Evolutionary conservation across 179 eudicot species (phyloP).

Genomic region (Pouteria campechiana): DNA sequence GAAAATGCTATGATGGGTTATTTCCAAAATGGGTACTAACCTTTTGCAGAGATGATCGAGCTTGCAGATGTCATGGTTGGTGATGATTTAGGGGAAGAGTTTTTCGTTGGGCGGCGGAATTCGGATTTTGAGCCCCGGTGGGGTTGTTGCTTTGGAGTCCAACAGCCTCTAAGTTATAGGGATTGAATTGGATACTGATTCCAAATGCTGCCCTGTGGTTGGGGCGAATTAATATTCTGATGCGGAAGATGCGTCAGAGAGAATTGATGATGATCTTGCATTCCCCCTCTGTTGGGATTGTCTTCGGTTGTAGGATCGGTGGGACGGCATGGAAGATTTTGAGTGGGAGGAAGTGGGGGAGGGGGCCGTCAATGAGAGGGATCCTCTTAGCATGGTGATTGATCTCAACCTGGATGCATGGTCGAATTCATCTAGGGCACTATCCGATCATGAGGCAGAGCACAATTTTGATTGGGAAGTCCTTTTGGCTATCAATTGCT

Average conservation of each 20-base stretch:
- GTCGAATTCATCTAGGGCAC: constrained; percentile 21
- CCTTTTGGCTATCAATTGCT: constrained; percentile 29
- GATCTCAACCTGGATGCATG: constrained; percentile 37
- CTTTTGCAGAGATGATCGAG: too few species aligned
- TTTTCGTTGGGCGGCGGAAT: too few species aligned
- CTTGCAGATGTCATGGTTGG: too few species aligned
- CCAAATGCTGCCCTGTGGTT: constrained; percentile 22
- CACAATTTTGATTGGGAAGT: constrained; percentile 35
- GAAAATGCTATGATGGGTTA: too few species aligned
- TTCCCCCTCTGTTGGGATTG: constrained; percentile 17
- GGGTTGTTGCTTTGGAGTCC: neutral
- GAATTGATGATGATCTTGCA: constrained; percentile 1
- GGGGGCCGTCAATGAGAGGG: constrained; percentile 18
- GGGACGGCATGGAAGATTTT: constrained; percentile 10
- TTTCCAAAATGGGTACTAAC: too few species aligned
- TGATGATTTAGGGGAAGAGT: too few species aligned
- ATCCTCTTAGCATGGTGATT: constrained; percentile 22
- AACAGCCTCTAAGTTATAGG: constrained; percentile 26
- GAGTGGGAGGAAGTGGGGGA: constrained; percentile 42
- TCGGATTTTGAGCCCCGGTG: too few species aligned
- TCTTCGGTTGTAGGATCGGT: constrained; percentile 8
- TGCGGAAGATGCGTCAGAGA: constrained; percentile 5
- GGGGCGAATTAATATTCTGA: constrained; percentile 5
- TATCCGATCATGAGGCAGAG: constrained; percentile 9
- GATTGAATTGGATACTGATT: constrained; percentile 40